phyloP scores from a whole-genome alignment of 352 stramenopile species.

The Aphanomyces stellatus region DNA sequence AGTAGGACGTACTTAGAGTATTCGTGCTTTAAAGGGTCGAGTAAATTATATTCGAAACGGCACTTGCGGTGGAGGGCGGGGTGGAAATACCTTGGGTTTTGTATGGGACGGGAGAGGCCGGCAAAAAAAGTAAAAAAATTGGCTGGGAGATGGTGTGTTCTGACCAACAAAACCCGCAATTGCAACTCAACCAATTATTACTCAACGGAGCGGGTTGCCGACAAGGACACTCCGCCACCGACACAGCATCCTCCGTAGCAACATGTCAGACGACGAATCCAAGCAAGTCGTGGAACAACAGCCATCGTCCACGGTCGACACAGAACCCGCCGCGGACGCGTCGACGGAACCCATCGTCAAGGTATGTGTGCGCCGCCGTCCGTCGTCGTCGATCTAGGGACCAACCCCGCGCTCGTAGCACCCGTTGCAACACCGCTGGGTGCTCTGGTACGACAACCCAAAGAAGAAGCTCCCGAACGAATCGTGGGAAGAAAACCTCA shows the following conservation, averaged over 20 bases:
- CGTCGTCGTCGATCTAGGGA: neutral
- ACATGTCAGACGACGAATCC: conserved; percentile 9
- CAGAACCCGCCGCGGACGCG: neutral
- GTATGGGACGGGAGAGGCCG: neutral
- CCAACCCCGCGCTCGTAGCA: conserved; percentile 34
- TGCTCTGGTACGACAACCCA: conserved; percentile 85
- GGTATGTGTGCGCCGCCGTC: neutral
- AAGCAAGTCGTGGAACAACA: neutral
- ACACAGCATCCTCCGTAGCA: neutral
- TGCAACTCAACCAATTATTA: conserved; percentile 17
- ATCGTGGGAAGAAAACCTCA: conserved; percentile 86
- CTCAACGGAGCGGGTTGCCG: neutral
- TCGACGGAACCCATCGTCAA: neutral
- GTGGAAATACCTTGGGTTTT: conserved; percentile 8
- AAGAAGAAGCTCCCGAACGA: conserved; percentile 84
- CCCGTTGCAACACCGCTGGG: conserved; percentile 80
- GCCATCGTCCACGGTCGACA: neutral
- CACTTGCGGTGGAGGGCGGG: too few species aligned
- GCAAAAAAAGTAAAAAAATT: neutral
- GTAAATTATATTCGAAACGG: too few species aligned
- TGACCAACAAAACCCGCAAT: conserved; percentile 15
- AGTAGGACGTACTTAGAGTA: too few species aligned
- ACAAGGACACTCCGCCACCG: too few species aligned
- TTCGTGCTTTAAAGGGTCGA: too few species aligned
- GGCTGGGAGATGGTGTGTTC: neutral